A percentile compares a stretch with the other conserved stretches of the same genome.
phyloP scores from a whole-genome alignment of 2,329 filamentous ascomycete species.

The Colletotrichum orchidophilum region DNA sequence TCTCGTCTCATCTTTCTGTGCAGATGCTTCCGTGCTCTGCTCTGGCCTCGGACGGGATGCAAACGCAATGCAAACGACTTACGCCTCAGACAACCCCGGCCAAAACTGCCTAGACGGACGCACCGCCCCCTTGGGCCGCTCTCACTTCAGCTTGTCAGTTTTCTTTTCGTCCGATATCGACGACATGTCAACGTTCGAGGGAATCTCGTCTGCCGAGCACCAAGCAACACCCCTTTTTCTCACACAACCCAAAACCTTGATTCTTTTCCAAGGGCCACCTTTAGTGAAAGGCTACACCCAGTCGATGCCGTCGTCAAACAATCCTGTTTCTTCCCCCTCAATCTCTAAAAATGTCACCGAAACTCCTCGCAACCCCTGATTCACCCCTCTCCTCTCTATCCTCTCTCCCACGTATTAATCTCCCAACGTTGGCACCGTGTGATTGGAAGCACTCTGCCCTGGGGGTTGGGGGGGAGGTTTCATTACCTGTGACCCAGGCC shows the following conservation, averaged over 20 bases:
- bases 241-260: conserved; percentile 10
- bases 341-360: background rate
- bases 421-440: background rate
- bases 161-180: conserved; percentile 32
- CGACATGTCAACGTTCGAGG: background rate
- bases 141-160: conserved; percentile 4
- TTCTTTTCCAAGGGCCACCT: background rate
- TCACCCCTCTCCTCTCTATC: background rate
- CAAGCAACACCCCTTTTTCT: conserved; percentile 15
- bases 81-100: conserved; percentile 18
- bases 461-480: background rate
- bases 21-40: background rate
- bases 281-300: background rate
- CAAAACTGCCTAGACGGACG: background rate
- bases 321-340: conserved; percentile 1
- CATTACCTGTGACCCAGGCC: background rate
- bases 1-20: background rate
- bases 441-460: background rate
- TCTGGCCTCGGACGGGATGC: background rate
- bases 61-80: conserved; percentile 9
- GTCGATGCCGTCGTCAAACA: background rate
- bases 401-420: background rate
- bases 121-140: background rate
- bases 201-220: no score
- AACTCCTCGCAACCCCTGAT: background rate